Evolutionary conservation across 2,329 filamentous ascomycete species (phyloP).

Genomic region (Neonectria magnoliae): DNA sequence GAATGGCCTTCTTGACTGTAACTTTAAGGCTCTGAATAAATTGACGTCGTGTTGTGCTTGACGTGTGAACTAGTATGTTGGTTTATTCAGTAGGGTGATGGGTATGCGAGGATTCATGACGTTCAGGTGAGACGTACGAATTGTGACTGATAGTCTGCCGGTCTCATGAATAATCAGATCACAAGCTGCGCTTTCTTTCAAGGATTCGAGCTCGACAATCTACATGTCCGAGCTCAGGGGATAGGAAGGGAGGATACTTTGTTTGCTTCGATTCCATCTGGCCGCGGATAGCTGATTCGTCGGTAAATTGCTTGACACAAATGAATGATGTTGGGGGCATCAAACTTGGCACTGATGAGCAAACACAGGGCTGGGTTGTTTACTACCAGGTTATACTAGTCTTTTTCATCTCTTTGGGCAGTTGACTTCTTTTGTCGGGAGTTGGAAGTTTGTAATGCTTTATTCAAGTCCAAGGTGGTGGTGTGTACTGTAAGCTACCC

Average conservation of each 20-base stretch:
- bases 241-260: background rate
- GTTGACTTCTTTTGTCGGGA: background rate
- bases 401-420: no score
- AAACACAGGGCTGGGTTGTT: background rate
- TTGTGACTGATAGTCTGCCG: background rate
- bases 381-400: background rate
- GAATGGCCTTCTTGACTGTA: background rate
- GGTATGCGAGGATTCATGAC: background rate
- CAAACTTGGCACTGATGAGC: background rate
- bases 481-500: no score
- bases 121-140: background rate
- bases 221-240: background rate
- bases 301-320: background rate
- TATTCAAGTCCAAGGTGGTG: background rate
- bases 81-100: background rate
- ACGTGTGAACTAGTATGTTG: background rate
- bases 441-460: background rate
- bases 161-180: no score
- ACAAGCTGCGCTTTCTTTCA: no score
- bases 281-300: background rate
- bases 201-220: background rate
- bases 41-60: background rate
- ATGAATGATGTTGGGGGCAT: background rate
- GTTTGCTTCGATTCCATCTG: background rate
- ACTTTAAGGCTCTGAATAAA: background rate